Conservation (phyloP, 2,329 filamentous ascomycete species). For the Clonostachys byssicola region DNA sequence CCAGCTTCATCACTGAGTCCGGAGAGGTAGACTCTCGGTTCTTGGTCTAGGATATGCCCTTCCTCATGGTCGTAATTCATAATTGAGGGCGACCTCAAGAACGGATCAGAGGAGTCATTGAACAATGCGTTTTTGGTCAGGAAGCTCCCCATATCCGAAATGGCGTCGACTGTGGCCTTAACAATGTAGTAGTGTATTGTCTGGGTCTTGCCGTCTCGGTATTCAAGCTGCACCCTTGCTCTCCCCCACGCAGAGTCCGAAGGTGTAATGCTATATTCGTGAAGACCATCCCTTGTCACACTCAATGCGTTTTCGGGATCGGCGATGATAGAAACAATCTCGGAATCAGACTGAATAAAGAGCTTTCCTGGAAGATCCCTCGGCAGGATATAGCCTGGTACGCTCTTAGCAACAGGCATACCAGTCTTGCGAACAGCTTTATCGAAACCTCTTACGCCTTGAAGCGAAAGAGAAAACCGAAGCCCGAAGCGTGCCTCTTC, state of each 20-base stretch:
- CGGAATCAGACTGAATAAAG: slow-evolving; percentile 31
- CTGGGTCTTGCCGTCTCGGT: slow-evolving; percentile 41
- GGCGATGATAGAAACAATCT: slow-evolving; percentile 30
- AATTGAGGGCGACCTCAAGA: slow-evolving; percentile 47
- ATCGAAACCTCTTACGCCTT: slow-evolving; percentile 40
- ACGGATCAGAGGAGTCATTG: slow-evolving; percentile 45
- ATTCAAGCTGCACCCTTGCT: slow-evolving; percentile 38
- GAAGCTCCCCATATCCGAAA: slow-evolving; percentile 45
- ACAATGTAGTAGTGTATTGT: slow-evolving; percentile 53
- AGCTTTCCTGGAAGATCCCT: slow-evolving; percentile 39
- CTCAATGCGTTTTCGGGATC: slow-evolving; percentile 29
- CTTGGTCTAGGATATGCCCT: slow-evolving; percentile 34
- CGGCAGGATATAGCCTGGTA: slow-evolving; percentile 51
- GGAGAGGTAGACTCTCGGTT: slow-evolving; percentile 51
- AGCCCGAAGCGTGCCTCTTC: slow-evolving; percentile 42
- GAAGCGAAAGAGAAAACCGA: slow-evolving; percentile 39
- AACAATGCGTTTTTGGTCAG: slow-evolving; percentile 50
- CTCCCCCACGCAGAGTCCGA: slow-evolving; percentile 41
- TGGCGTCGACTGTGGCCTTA: slow-evolving; percentile 33
- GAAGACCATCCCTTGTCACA: slow-evolving; percentile 15
- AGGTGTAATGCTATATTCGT: slow-evolving; percentile 36
- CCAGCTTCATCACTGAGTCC: slow-evolving; percentile 58
- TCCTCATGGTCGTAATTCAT: slow-evolving; percentile 52
- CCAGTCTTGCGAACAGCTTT: slow-evolving; percentile 33
- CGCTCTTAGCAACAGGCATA: slow-evolving; percentile 43